These are phyloP conservation scores for Purpureocillium takamizusanense DNA, from an alignment of 2,329 filamentous ascomycete genomes.

Conservation along the genomic window DNA sequence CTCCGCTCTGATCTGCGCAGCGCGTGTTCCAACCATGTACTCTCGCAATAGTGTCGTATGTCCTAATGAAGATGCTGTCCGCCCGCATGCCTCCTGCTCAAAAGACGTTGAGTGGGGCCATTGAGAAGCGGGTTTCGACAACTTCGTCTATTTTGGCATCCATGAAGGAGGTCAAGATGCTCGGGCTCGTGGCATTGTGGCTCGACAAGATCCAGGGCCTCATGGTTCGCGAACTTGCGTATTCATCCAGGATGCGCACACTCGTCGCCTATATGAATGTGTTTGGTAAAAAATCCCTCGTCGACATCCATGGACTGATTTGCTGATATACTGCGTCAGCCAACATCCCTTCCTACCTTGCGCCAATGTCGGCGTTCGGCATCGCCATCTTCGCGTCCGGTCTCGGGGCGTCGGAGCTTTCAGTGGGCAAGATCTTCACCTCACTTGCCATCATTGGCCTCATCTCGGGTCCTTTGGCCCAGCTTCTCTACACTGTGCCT, in stretches of 20 bases:
- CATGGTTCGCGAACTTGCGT: slow-evolving; percentile 9
- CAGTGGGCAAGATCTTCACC: slow-evolving; percentile 10
- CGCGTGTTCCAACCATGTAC: not conserved
- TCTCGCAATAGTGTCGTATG: slow-evolving; percentile 4
- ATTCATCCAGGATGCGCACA: slow-evolving; percentile 12
- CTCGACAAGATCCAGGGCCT: slow-evolving; percentile 8
- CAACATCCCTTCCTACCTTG: slow-evolving; percentile 5
- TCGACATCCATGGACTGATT: not conserved
- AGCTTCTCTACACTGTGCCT: slow-evolving; percentile 12
- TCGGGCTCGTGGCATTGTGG: slow-evolving; percentile 13
- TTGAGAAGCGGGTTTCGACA: slow-evolving; percentile 16
- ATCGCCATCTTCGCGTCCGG: slow-evolving; percentile 8
- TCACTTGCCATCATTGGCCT: slow-evolving; percentile 14
- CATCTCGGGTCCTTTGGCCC: slow-evolving; percentile 10
- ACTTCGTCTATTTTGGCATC: slow-evolving; percentile 17
- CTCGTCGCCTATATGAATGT: slow-evolving; percentile 12
- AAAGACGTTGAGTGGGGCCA: slow-evolving; percentile 15
- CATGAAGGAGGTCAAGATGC: slow-evolving; percentile 24
- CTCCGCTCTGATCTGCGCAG: not conserved
- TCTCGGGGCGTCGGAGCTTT: not conserved
- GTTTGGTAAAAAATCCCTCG: slow-evolving; percentile 7
- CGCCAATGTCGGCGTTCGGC: slow-evolving; percentile 12
- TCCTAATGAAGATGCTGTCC: slow-evolving; percentile 4
- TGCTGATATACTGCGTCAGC: not conserved
- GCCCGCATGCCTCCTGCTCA: slow-evolving; percentile 8